Evolutionary conservation across 2,329 filamentous ascomycete genomes (phyloP), one percentile per base, ranked within the genome.

Genomic region (Aureobasidium sp.): DNA sequence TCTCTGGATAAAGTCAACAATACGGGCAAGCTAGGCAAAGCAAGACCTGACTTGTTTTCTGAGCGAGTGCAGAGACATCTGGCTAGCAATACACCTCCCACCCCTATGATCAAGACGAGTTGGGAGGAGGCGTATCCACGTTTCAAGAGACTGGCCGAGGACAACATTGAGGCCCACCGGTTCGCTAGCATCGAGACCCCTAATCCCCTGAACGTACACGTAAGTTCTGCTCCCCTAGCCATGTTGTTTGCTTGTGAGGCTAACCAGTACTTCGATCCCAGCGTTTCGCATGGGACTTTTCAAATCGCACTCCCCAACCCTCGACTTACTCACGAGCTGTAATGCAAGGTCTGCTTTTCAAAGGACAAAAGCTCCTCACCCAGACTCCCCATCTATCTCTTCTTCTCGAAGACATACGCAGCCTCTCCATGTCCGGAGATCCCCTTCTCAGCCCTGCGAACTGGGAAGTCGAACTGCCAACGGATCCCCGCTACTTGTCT

Each of bases 51-150:
- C n/a, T 86, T 92, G 0, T 97, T 97, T 72, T 97, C 91, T 68
- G 84, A 85, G 29, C 96, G 96, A 71, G 82, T 97, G 41, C 94
- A 99, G 71, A 84, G 92, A n/a, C 88, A 88, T 65, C 80, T 99
- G 36, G 92, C 94, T 0, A 97, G 91, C 67, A 97, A 91, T 0
- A 92, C 97, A 68, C 94, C 94, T 4, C 94, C 94, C 8, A 84
- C 93, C 9, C 92, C 93, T 0, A 93, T 97, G 67, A 89, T 97
- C 11, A 82, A 90, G 59, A 78, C 92, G 3, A 84, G 83, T 30
- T 88, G 90, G 67, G 83, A 86, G 15, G 86, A 90, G 68, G 89
- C 91, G 0, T 83, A 88, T 65, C 76, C 76, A 25, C 86, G 90
- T 67, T 80, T 97, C 65, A 81, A 81, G 62, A 83, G 85, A 48